A percentile compares a stretch with the other conserved stretches of the same genome.
Evolutionary conservation across 805 yeast genomes (phyloP).

Genomic region (Pichia kluyveri): DNA sequence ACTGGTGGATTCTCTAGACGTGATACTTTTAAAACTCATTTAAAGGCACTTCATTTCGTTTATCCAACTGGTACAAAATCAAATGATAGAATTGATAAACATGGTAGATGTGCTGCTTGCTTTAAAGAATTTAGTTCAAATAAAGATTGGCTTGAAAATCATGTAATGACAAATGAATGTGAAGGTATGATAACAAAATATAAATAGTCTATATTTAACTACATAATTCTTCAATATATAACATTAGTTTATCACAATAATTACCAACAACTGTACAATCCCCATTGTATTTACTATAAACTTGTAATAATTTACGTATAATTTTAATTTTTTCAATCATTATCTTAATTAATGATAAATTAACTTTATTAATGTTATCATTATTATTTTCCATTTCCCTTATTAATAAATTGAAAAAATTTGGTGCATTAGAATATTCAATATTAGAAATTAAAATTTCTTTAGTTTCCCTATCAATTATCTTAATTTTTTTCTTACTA

Average conservation of each 20-base stretch:
- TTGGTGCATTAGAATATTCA: constrained; percentile 2
- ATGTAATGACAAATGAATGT: constrained; percentile 43
- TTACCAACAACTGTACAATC: constrained; percentile 13
- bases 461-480: not conserved
- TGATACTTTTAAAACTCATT: constrained; percentile 51
- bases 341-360: not conserved
- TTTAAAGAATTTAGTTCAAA: constrained; percentile 40
- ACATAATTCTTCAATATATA: constrained; percentile 2
- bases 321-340: constrained; percentile 13
- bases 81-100: constrained; percentile 31
- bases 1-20: constrained; percentile 52
- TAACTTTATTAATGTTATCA: not conserved
- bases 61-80: constrained; percentile 49
- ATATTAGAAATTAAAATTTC: constrained; percentile 5
- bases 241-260: constrained; percentile 16
- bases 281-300: constrained; percentile 15
- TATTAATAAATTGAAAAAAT: not conserved
- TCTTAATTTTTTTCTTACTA: not conserved
- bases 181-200: constrained; percentile 21
- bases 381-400: not conserved
- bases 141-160: constrained; percentile 43
- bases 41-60: constrained; percentile 46
- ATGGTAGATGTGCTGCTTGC: constrained; percentile 49
- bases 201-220: constrained; percentile 4
- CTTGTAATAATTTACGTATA: constrained; percentile 13